phyloP scores from a whole-genome alignment of 2,329 filamentous ascomycete species.

The Cordyceps farinosa region DNA sequence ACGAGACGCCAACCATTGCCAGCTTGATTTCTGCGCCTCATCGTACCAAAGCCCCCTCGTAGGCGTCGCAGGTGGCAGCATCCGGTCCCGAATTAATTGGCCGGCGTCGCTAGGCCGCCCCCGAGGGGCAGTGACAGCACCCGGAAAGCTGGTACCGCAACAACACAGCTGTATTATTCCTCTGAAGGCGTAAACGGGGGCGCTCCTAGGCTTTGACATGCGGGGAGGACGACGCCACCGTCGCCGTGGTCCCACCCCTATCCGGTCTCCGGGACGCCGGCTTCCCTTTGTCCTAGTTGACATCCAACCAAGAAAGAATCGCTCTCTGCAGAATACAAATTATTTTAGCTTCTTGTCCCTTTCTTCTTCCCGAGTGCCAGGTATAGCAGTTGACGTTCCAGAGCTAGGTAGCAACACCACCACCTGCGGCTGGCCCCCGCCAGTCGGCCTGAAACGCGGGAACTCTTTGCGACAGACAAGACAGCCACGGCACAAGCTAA shows the following conservation, averaged over 20 bases:
- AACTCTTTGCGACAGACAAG: neutral
- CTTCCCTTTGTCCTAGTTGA: too few species aligned
- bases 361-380: neutral
- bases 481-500: neutral
- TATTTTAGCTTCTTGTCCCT: neutral
- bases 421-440: neutral
- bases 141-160: neutral
- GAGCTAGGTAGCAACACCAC: neutral
- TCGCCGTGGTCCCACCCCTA: neutral
- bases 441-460: constrained; percentile 7
- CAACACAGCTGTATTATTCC: neutral
- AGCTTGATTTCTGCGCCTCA: neutral
- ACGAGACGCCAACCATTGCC: neutral
- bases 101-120: neutral
- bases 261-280: too few species aligned
- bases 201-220: neutral
- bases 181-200: neutral
- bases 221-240: neutral
- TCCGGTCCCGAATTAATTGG: neutral
- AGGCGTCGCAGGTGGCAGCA: neutral
- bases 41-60: neutral
- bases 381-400: neutral
- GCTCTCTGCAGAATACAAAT: too few species aligned
- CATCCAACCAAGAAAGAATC: too few species aligned
- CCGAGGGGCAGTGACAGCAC: neutral